Evolutionary conservation across 768 basidiomycete genomes (phyloP).

Genomic region (Kwoniella mangroviensis): DNA sequence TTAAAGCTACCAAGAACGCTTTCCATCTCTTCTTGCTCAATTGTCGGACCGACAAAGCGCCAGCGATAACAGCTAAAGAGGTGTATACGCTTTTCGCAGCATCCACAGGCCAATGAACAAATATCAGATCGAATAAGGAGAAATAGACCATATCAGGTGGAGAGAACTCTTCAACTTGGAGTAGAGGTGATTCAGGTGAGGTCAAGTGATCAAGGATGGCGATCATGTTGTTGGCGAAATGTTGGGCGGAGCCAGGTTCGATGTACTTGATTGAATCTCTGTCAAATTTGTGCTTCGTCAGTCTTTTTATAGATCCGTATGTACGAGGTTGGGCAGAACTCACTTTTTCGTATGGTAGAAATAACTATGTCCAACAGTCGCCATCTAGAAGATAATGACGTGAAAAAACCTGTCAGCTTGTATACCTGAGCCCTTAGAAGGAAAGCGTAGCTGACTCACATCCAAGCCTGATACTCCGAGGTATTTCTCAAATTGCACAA

Average conservation of each 20-base stretch:
- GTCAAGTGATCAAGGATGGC: slow-evolving; percentile 78
- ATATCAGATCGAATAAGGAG: slow-evolving; percentile 69
- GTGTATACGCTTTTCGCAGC: slow-evolving; percentile 71
- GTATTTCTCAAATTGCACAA: slow-evolving; percentile 89
- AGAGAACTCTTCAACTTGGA: slow-evolving; percentile 62
- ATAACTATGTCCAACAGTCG: slow-evolving; percentile 85
- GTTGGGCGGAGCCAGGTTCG: slow-evolving; percentile 78
- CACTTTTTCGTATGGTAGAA: slow-evolving; percentile 90
- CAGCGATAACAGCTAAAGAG: slow-evolving; percentile 60
- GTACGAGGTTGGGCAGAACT: too few relatives aligned
- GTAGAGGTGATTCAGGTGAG: slow-evolving; percentile 62
- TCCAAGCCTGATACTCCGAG: slow-evolving; percentile 89
- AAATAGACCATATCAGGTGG: slow-evolving; percentile 71
- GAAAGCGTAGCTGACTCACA: slow-evolving; percentile 60
- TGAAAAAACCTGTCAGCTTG: neutral
- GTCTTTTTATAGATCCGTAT: too few relatives aligned
- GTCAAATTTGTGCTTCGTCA: neutral
- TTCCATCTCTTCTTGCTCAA: slow-evolving; percentile 41
- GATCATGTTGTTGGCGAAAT: slow-evolving; percentile 87
- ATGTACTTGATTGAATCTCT: slow-evolving; percentile 80
- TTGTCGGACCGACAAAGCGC: slow-evolving; percentile 59
- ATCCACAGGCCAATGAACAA: slow-evolving; percentile 71
- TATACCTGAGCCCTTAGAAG: too few relatives aligned
- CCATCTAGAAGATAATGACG: slow-evolving; percentile 64
- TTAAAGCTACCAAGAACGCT: slow-evolving; percentile 59